Conservation (phyloP, 371 early-diverging fungal species). For the Actinomortierella wolfii region DNA sequence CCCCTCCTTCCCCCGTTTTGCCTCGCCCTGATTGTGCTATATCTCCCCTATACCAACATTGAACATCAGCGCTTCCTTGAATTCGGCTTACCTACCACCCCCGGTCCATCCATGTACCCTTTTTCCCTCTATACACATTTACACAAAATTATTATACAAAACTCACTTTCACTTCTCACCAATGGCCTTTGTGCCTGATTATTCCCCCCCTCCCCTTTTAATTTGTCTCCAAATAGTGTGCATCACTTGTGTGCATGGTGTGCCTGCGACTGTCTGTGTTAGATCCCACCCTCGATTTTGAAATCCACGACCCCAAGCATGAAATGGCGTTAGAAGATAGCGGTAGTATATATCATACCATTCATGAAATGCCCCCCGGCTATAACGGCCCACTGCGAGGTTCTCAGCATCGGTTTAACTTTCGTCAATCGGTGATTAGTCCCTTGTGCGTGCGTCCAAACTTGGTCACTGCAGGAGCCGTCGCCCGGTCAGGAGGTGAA, state of each 20-base stretch:
- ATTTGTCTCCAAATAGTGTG: constrained; percentile 1
- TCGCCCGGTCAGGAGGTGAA: neutral
- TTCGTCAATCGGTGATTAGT: constrained; percentile 22
- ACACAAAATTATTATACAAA: no score
- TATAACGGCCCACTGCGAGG: constrained; percentile 4
- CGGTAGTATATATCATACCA: neutral
- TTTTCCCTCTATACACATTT: no score
- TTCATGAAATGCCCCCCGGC: no score
- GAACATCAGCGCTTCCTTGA: no score
- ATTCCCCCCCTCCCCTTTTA: no score
- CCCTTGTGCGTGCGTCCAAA: constrained; percentile 5
- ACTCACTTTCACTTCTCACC: no score
- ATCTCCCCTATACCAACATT: no score
- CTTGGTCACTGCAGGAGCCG: neutral
- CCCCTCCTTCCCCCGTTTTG: no score
- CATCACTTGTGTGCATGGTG: constrained; percentile 13
- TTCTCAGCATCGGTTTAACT: constrained; percentile 20
- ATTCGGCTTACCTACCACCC: no score
- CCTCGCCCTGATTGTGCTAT: no score
- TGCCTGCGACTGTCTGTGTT: constrained; percentile 9
- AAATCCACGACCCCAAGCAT: constrained; percentile 20
- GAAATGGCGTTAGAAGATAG: constrained; percentile 2
- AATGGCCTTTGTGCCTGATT: no score
- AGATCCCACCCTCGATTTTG: constrained; percentile 16
- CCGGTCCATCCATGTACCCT: no score